phyloP scores from a whole-genome alignment of 2,329 filamentous ascomycete genomes.

The Lachnellula hyalina region DNA sequence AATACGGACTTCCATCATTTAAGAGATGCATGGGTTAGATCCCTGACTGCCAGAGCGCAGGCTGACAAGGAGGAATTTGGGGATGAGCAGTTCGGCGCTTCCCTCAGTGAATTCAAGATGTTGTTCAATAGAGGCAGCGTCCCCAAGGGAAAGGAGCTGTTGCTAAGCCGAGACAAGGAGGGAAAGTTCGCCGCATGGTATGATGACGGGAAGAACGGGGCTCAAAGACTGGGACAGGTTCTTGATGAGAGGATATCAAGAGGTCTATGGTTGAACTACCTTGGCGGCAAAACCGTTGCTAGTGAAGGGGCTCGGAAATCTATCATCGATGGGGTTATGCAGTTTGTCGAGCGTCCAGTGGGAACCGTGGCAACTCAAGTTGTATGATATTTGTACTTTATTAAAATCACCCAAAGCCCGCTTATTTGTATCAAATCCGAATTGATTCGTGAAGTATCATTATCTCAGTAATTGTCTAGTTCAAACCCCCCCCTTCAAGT shows the following conservation, averaged over 20 bases:
- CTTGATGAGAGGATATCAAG: conserved; percentile 74
- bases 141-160: conserved; percentile 71
- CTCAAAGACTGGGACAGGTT: conserved; percentile 63
- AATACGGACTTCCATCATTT: conserved; percentile 94
- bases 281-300: conserved; percentile 80
- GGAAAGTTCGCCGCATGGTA: conserved; percentile 67
- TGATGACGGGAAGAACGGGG: conserved; percentile 45
- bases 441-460: background rate
- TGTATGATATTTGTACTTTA: conserved; percentile 9
- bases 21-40: conserved; percentile 83
- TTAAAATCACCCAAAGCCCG: background rate
- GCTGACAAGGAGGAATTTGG: conserved; percentile 50
- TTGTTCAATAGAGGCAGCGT: conserved; percentile 79
- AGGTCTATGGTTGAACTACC: conserved; percentile 83
- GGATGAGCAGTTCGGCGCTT: conserved; percentile 70
- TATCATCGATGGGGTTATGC: conserved; percentile 82
- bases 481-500: background rate
- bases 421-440: background rate
- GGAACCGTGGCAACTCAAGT: conserved; percentile 83
- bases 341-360: conserved; percentile 80
- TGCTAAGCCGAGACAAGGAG: conserved; percentile 61
- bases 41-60: conserved; percentile 69
- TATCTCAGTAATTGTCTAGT: background rate
- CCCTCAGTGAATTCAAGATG: conserved; percentile 71
- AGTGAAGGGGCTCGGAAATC: conserved; percentile 75